These are phyloP conservation scores for Furcasterigmium sp. DNA, from an alignment of 2,329 filamentous ascomycete genomes.

Conservation along the genomic window DNA sequence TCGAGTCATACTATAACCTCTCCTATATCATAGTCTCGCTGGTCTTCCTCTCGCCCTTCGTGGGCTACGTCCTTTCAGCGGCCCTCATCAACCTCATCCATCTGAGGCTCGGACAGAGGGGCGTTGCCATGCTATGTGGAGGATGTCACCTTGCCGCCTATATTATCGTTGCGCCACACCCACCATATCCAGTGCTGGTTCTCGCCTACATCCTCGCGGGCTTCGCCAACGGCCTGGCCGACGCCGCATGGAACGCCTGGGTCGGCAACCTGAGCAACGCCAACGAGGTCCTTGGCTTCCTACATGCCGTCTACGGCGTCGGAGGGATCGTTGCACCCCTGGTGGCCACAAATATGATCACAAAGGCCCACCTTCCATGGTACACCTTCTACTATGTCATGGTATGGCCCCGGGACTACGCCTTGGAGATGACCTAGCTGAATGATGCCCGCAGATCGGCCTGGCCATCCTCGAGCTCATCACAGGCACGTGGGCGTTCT, in stretches of 20 bases:
- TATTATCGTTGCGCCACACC: slow-evolving; percentile 56
- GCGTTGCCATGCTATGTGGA: slow-evolving; percentile 58
- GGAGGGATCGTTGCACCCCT: slow-evolving; percentile 66
- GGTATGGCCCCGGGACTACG: slow-evolving; percentile 40
- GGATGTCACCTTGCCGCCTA: slow-evolving; percentile 60
- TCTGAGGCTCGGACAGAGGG: slow-evolving; percentile 36
- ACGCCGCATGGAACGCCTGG: slow-evolving; percentile 50
- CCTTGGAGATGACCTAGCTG: too few species aligned
- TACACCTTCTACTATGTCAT: slow-evolving; percentile 72
- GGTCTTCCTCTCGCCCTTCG: slow-evolving; percentile 60
- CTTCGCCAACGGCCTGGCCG: slow-evolving; percentile 63
- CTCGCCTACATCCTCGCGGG: slow-evolving; percentile 62
- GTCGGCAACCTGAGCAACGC: slow-evolving; percentile 62
- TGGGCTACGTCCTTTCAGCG: slow-evolving; percentile 59
- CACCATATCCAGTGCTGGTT: slow-evolving; percentile 62
- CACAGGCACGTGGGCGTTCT: slow-evolving; percentile 48
- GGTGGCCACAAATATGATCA: slow-evolving; percentile 66
- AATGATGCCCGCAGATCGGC: slow-evolving; percentile 34
- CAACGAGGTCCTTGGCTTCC: slow-evolving; percentile 63
- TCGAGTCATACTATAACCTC: slow-evolving; percentile 50
- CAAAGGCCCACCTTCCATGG: slow-evolving; percentile 56
- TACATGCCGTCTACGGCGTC: slow-evolving; percentile 64
- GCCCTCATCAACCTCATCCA: slow-evolving; percentile 51
- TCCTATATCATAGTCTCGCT: slow-evolving; percentile 59
- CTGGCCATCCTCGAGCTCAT: slow-evolving; percentile 49